phyloP scores from a whole-genome alignment of 768 basidiomycete species.

The Naganishia randhawae region DNA sequence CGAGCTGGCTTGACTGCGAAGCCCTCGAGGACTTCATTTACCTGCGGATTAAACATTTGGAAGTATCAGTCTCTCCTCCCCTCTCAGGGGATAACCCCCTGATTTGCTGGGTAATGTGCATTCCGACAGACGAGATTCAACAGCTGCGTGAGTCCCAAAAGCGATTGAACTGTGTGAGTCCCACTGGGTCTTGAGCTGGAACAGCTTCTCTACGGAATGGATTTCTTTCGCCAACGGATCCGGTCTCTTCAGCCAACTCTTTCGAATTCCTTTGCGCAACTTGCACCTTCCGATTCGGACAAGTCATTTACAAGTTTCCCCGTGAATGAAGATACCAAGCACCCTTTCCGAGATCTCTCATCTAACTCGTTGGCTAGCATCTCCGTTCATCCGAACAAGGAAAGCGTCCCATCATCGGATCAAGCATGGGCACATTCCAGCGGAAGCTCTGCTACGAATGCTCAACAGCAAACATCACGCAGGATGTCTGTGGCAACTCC shows the following conservation, averaged over 20 bases:
- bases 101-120: too few species aligned
- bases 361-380: background rate
- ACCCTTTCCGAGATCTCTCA: background rate
- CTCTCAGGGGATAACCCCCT: too few species aligned
- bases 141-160: background rate
- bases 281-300: slow-evolving; percentile 1
- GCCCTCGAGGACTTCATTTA: too few species aligned
- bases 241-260: background rate
- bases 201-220: background rate
- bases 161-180: background rate
- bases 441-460: background rate
- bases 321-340: slow-evolving; percentile 2
- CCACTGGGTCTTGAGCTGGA: too few species aligned
- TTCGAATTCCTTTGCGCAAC: background rate
- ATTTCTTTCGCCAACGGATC: background rate
- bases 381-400: background rate
- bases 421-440: background rate
- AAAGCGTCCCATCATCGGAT: background rate
- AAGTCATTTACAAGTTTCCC: slow-evolving; percentile 17
- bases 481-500: background rate
- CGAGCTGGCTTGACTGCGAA: too few species aligned
- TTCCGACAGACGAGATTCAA: too few species aligned
- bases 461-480: background rate
- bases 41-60: too few species aligned
- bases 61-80: too few species aligned